Evolutionary conservation across 305 asterid species (phyloP).

Genomic region (Nicotiana rustica): DNA sequence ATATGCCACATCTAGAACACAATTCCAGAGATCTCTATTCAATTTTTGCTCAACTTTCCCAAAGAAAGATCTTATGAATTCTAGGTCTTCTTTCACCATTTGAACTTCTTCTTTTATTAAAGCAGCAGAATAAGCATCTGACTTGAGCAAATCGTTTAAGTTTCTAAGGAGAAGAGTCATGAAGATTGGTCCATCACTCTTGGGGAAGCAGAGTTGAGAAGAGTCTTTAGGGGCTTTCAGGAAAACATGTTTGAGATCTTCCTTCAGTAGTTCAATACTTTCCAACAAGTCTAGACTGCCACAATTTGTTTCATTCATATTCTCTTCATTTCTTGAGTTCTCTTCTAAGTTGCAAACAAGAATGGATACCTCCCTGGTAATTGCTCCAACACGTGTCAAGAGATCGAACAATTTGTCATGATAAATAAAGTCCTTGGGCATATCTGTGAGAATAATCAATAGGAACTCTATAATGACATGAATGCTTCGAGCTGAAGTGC

Average conservation of each 20-base stretch:
- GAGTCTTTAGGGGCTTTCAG: not conserved
- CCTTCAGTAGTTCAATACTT: not conserved
- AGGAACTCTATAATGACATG: not conserved
- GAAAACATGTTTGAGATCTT: not conserved
- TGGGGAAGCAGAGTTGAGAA: not conserved
- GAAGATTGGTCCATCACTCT: not conserved
- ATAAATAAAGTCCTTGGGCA: not conserved
- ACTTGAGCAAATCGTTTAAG: not conserved
- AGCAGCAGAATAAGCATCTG: not conserved
- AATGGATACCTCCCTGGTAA: not conserved
- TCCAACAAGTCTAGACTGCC: not conserved
- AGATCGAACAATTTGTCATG: not conserved
- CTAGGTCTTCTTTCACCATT: not conserved
- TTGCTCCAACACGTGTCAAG: not conserved
- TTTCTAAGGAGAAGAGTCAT: not conserved
- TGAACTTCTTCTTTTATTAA: not conserved
- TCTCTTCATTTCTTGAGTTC: not conserved
- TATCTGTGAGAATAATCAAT: not conserved
- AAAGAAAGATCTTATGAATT: not conserved
- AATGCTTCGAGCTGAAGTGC: not conserved
- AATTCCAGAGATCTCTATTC: not conserved
- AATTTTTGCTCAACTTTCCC: not conserved
- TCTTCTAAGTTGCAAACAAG: not conserved
- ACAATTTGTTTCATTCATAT: not conserved
- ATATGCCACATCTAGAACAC: not conserved